Base-by-base conservation (phyloP, 805 yeast species). In the Komagataella ulmi region DNA sequence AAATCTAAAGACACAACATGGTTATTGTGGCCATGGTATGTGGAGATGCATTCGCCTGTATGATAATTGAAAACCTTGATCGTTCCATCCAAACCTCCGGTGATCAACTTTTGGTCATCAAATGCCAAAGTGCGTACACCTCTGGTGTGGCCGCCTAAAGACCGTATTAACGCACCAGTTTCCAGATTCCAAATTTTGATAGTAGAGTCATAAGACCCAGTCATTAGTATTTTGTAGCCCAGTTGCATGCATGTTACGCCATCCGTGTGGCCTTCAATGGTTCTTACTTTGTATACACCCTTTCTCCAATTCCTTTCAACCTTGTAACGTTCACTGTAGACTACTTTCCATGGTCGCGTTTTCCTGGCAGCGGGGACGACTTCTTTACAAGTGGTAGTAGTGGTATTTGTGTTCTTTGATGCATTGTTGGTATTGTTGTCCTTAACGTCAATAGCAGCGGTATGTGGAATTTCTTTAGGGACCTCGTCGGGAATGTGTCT, bases 261-360 rank as follows among this genome's bases (percentile, higher is more conserved):
- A 63, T 87, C 96, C 50, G 80, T 77, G 62, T 90, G 98, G 7
- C 95, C 96, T 54, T 71, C 68, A 61, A 89, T 88, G 51, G 74
- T 80, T 53, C 75, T 80, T 21, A 82, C 66, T 24, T 71, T 70
- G 66, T 80, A 87, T 17, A 74, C 69, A 8, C 97, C 97, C 56
- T 83, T 81, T 55, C 99, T 74, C 99, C 99, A 93, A 66, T 93
- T 91, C 58, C 87, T 80, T 65, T 93, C 99, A 54, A 93, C 89
- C 65, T 81, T 83, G 67, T 77, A 91, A 44, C 99, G 74, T 67
- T 93, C 99, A 48, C 88, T 76, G 66, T 93, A 91, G 21, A 91
- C 96, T 6, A 86, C 85, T 61, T 93, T 91, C 99, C 99, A 91
- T 3, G 98, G 97, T 57, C 96, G 75, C 49, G 83, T 81, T 57